phyloP scores from a whole-genome alignment of 1,139 yeast species.

The Suhomyces bolitotheri region DNA sequence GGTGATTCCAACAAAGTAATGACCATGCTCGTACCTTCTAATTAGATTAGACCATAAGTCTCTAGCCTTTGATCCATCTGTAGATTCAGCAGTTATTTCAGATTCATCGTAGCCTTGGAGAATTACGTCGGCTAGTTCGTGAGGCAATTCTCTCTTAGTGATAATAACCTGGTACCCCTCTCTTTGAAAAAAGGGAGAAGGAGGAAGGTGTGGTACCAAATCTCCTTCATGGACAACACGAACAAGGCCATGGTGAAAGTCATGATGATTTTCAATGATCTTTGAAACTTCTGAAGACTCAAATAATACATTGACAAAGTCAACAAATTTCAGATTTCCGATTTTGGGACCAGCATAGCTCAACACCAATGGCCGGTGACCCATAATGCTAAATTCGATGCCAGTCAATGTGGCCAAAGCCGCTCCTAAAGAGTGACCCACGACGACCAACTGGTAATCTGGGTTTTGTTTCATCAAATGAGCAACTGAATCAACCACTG shows the following conservation, averaged over 20 bases:
- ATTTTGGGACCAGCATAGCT: conserved; percentile 64
- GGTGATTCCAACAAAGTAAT: conserved; percentile 35
- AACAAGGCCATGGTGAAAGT: conserved; percentile 35
- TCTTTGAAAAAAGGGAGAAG: conserved; percentile 42
- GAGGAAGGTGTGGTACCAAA: conserved; percentile 59
- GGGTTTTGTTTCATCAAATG: conserved; percentile 36
- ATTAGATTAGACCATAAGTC: conserved; percentile 5
- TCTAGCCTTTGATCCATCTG: not conserved
- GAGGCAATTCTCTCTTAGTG: conserved; percentile 47
- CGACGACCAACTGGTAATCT: conserved; percentile 50
- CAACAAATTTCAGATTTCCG: conserved; percentile 53
- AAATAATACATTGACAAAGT: conserved; percentile 54
- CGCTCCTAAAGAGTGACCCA: conserved; percentile 78
- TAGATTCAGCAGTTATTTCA: not conserved
- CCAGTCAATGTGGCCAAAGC: conserved; percentile 65
- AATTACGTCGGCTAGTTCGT: conserved; percentile 37
- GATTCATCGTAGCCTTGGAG: conserved; percentile 4
- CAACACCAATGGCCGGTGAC: conserved; percentile 52
- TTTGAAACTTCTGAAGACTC: conserved; percentile 28
- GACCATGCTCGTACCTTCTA: conserved; percentile 36
- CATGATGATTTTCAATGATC: conserved; percentile 13
- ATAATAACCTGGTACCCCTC: conserved; percentile 55
- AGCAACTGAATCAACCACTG: conserved; percentile 34
- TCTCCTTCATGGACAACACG: conserved; percentile 61
- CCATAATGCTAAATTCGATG: conserved; percentile 54